Evolutionary conservation across 768 basidiomycete genomes (phyloP).

Genomic region (Panellus pusillus): DNA sequence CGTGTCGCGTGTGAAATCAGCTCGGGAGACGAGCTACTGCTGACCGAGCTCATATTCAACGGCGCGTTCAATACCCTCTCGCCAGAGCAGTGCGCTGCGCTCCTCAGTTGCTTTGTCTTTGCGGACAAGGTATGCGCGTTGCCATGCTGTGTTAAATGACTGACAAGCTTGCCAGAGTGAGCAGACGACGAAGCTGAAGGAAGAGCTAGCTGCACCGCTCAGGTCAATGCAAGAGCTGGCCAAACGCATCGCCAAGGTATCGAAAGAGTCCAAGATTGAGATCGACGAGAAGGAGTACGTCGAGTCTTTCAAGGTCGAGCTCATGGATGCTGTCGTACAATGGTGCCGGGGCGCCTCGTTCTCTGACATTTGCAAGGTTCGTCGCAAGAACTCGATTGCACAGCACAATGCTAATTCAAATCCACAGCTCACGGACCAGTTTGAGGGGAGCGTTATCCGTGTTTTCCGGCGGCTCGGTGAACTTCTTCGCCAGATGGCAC

Average conservation of each 20-base stretch:
- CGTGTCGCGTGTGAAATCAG: constrained; percentile 98
- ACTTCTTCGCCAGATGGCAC: constrained; percentile 92
- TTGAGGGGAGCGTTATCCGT: constrained; percentile 95
- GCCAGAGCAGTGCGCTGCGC: constrained; percentile 90
- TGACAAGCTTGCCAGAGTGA: constrained; percentile 60
- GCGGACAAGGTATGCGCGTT: constrained; percentile 74
- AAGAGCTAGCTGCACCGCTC: constrained; percentile 90
- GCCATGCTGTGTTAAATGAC: background rate
- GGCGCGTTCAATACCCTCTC: constrained; percentile 89
- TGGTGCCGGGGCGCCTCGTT: constrained; percentile 99
- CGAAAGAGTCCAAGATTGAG: constrained; percentile 87
- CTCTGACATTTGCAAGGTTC: constrained; percentile 92
- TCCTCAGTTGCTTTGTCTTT: constrained; percentile 98
- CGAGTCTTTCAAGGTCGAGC: constrained; percentile 93
- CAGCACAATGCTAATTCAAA: background rate
- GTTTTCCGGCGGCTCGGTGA: constrained; percentile 95
- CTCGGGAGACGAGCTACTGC: constrained; percentile 91
- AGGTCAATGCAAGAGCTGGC: constrained; percentile 96
- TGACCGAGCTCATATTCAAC: constrained; percentile 97
- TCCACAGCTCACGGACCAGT: constrained; percentile 86
- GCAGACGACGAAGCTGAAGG: constrained; percentile 80
- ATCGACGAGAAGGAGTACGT: constrained; percentile 95
- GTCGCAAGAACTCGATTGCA: constrained; percentile 15
- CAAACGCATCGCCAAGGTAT: constrained; percentile 93
- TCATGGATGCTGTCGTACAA: constrained; percentile 96